Base-by-base conservation (phyloP, 1,284 basidiomycete genomes). In the Sporisorium scitamineum region DNA sequence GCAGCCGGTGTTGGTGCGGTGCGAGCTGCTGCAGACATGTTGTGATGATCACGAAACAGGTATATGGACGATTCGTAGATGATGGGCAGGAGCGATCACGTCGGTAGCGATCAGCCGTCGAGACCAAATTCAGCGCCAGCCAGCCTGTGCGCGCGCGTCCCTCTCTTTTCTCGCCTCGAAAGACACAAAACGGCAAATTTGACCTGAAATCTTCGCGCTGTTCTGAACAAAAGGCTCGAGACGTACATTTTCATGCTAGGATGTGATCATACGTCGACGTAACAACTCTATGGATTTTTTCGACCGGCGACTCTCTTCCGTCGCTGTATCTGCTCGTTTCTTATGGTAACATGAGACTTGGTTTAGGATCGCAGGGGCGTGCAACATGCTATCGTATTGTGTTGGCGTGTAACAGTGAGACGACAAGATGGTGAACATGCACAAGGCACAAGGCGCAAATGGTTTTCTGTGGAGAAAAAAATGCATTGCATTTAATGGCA, bases 11-110 rank as follows among this genome's bases (percentile, higher is more conserved):
- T 24, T 37, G 59, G 54, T 61, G 68, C 67, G 47, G 56, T 47
- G 52, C 67, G 67, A 41, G 63, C 45, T 34, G 63, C 69, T 59
- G 62, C 48, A 31, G 69, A 71, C 69, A 71, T 71, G 37, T 20
- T 66, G 41, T 52, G 34, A 27, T 56, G 56, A 57, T 59, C 42
- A 55, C 13, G 50, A 47, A n/a, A n/a, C 26, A 51, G 29, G 32
- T 48, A 44, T 6, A n/a, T 31, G 16, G 22, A 27, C 42, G 31
- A 32, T 9, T 22, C n/a, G 55, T 16, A 48, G 52, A 54, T 61
- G 68, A 52, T 58, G 55, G 55, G 55, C 52, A 60, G 8, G 10
- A 26, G 29, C 48, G 18, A 29, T 48, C 27, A 48, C 27, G 45
- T 31, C 24, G 47, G 16, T 20, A 42, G 39, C 39, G 39, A 42